Base-by-base conservation (phyloP, 164 flowering plant genomes). In the Magnolia kwangsiensis region DNA sequence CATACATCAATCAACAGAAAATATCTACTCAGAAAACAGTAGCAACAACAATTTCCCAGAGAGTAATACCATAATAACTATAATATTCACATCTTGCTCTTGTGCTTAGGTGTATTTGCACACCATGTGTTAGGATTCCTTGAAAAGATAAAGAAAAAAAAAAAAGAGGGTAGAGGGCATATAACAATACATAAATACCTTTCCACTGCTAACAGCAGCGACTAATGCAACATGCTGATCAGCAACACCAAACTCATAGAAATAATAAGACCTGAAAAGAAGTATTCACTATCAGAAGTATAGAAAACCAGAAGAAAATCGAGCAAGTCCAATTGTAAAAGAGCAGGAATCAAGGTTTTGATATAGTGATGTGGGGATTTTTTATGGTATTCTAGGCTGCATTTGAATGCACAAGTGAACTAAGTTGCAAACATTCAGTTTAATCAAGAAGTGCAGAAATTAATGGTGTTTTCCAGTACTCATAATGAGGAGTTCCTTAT, bases 141-240 rank as follows among this genome's bases (percentile, higher is more conserved):
- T 14, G 14, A 69, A 69, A 9, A 27, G 49, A 27, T 29, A 31
- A 37, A 3, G 45, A 1, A 37, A 37, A 7, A 5, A 5, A 13
- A 59, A 59, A 11, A 59, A 7, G 50, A 51, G 20, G 11, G 29
- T 21, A 51, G 20, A 58, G 24, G 24, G 49, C n/a, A 27, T 1
- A 0, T n/a, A 13, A 23, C 37, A 65, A 65, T 65, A 37, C 68
- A 1, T 3, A n/a, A 64, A 73, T 80, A 94, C 99, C 95, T 88
- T 91, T 74, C 99, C 99, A 63, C 91, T 77, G 79, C 83, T 88
- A 71, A 91, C 91, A 71, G 93, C 88, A 79, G 94, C 95, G 58
- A 94, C 94, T 20, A 96, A 80, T n/a, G 98, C 98, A 59, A 86
- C 75, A 79, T 84, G 98, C 78, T 90, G 93, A 51, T 85, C 88